Conservation (phyloP, 2,329 filamentous ascomycete species). For the Alternaria panax region DNA sequence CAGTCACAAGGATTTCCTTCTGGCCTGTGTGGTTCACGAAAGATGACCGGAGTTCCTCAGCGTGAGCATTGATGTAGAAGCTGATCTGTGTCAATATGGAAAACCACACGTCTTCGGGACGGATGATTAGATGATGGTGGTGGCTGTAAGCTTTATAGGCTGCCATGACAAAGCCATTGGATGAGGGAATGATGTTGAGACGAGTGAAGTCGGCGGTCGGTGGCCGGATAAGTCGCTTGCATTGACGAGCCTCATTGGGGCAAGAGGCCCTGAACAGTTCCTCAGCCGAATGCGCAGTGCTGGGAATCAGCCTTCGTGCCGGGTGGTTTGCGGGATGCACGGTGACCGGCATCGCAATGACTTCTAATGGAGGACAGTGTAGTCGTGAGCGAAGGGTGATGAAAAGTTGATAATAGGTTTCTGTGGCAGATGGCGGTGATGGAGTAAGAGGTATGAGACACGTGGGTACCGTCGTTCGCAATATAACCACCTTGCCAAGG, state of each 20-base stretch:
- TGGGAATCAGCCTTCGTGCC: background rate
- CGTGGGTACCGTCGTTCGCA: background rate
- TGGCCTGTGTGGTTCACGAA: background rate
- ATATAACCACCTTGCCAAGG: fast-evolving
- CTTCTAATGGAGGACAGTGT: background rate
- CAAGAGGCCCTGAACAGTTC: background rate
- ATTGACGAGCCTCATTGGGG: background rate
- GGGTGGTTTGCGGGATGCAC: background rate
- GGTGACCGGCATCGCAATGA: background rate
- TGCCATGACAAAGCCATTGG: background rate
- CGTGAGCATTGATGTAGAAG: background rate
- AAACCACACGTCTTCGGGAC: background rate
- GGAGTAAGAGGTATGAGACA: fast-evolving
- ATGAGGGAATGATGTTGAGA: background rate
- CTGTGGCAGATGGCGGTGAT: background rate
- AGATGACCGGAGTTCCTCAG: background rate
- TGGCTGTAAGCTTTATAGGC: background rate
- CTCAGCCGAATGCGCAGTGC: background rate
- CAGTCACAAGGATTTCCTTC: background rate
- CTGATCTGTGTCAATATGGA: background rate
- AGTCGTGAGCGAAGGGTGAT: background rate
- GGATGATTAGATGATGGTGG: background rate
- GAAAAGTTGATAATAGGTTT: background rate
- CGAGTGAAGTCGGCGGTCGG: background rate
- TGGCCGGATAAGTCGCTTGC: background rate